Evolutionary conservation across 164 flowering plant species (phyloP), one percentile per base, ranked within the genome.

Genomic region (Tetrastigma voinierianum): DNA sequence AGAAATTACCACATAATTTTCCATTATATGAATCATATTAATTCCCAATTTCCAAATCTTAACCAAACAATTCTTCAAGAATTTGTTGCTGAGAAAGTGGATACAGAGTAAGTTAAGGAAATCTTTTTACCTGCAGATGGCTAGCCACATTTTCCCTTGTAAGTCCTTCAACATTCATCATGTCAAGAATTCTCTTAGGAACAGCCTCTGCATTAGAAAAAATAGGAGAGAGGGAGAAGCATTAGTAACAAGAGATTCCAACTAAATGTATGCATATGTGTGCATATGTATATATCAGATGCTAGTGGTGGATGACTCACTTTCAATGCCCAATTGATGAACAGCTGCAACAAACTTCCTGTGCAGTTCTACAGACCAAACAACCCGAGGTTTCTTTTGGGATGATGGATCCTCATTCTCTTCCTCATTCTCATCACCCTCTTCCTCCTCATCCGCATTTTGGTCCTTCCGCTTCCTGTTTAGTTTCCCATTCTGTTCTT

Each of bases 91-190:
- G 15, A 4, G 32, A 17, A 13, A 10, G 44, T 10, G 15, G 10
- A 55, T 18, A 9, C 4, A 16, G 48, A 46, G 13, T 18, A 23
- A 49, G 24, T 46, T 61, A 57, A 67, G 61, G 66, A 65, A 66
- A 61, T 63, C 51, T 60, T 51, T 20, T 11, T 74, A 59, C 98
- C 93, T 93, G 98, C 59, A 94, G 83, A 77, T 94, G 98, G 82
- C 98, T 94, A 15, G 98, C 98, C 43, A 94, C 98, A 75, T 94
- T 91, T 75, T 94, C 98, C 73, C 98, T 79, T 48, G 96, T 87
- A 57, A 94, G 91, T 60, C 90, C 86, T 46, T 90, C 95, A 55
- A 87, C 96, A 74, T 91, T 85, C 97, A 94, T 94, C 62, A 91
- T 55, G 59, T 94, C 97, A 66, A 94, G 87, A 66, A 94, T 94